phyloP scores from a whole-genome alignment of 169 alveolate species.

The Cyclospora cayetanensis region DNA sequence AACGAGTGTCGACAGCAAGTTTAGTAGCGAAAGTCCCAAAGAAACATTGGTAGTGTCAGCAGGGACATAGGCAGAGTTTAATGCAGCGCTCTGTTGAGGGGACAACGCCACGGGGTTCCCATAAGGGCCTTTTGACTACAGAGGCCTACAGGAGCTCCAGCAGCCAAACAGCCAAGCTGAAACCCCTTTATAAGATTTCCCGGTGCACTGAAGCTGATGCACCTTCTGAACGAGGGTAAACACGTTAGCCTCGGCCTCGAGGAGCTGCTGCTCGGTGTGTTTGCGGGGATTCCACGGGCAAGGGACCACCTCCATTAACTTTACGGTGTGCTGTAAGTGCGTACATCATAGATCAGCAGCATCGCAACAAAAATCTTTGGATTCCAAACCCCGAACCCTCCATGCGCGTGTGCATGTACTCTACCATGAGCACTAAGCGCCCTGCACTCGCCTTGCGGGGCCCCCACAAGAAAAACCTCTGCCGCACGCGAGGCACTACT shows the following conservation, averaged over 20 bases:
- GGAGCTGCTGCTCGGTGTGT: not conserved
- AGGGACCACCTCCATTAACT: slow-evolving; percentile 23
- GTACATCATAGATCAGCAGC: too few relatives aligned
- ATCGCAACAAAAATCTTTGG: not conserved
- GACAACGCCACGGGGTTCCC: too few relatives aligned
- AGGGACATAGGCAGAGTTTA: not conserved
- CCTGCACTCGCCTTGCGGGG: not conserved
- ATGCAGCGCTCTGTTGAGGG: too few relatives aligned
- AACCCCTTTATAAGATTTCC: too few relatives aligned
- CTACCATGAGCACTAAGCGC: slow-evolving; percentile 14
- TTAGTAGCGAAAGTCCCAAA: not conserved
- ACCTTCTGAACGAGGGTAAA: slow-evolving; percentile 8
- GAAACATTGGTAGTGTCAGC: not conserved
- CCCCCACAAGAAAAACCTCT: too few relatives aligned
- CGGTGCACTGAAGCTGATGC: too few relatives aligned
- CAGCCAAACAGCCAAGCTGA: too few relatives aligned
- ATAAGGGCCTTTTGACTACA: too few relatives aligned
- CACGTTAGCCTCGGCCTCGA: not conserved
- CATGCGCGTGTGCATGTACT: too few relatives aligned
- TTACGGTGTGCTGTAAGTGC: not conserved
- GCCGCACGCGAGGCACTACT: too few relatives aligned
- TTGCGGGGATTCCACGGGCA: slow-evolving; percentile 34
- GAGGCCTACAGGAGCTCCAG: too few relatives aligned
- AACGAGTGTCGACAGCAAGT: not conserved
- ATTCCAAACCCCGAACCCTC: slow-evolving; percentile 13